Evolutionary conservation across 2,329 filamentous ascomycete genomes (phyloP), one percentile per base, ranked within the genome.

Genomic region (Monilinia laxa): DNA sequence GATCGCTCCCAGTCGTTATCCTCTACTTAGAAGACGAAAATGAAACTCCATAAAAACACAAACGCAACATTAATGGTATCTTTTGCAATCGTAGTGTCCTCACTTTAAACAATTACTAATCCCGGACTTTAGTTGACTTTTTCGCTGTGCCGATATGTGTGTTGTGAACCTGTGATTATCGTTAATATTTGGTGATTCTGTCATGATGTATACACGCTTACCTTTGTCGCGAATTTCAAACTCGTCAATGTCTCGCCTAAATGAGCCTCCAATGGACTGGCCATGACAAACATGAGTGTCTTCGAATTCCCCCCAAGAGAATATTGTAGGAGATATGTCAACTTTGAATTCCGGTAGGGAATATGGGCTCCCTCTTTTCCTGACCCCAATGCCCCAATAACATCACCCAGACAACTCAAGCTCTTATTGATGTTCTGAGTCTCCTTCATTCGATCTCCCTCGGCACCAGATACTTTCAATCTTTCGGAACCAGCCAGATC

Each of bases 221-320:
- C 93, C 85, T 97, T 98, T 45, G 92, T 96, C 20, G 95, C 95
- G 79, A 99, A 99, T 75, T 95, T 90, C 78, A 99, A 83, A 82
- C 93, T 97, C 55, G 93, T 97, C 76, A 97, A 82, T 3, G 93
- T 97, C 82, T 99, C 95, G 75, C 90, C 90, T 71, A 97, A 82
- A 80, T 98, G 95, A 7, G 88, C 90, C 80, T 96, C 91, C 68
- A 98, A 81, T 45, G 95, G 95, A 73, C 90, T 95, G 66, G 97
- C 91, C 93, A 98, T 98, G 77, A 98, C 92, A 78, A 99, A 97
- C 95, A 99, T 99, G 74, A 99, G 88, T 0, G 95, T 99, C 80
- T 97, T 96, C 73, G 90, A 95, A 78, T 97, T 97, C 20, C 95
- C 95, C 4, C 95, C 94, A 10, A 99, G 82, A 3, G 92, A 97